Base-by-base conservation (phyloP, 257 asterid species). In the Henckelia pumila region DNA sequence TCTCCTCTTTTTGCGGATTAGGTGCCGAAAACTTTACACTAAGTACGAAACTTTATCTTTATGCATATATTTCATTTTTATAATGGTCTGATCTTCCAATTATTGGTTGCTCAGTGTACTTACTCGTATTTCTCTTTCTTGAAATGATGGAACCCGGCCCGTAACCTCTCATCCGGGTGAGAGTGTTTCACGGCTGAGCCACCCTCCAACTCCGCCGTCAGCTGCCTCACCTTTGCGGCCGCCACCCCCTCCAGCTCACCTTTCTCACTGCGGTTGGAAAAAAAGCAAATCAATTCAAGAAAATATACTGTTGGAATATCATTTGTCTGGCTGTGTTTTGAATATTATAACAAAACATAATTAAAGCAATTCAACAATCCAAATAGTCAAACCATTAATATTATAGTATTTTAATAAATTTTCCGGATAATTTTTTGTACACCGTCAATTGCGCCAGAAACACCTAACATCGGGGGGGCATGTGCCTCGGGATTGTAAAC, bases 1-100 rank as follows among this genome's bases (percentile, higher is more conserved):
- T 71, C 73, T 80, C 82, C 85, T 71, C 80, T 73, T 62, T 81
- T 76, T 68, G 62, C 62, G 44, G 24, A 52, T 49, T 33, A 56
- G 71, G 65, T 76, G 33, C 76, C 66, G 61, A 47, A 66, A 24
- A 58, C 63, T 44, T 63, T 67, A 8, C 83, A 57, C 71, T 7
- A 67, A 28, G 69, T 71, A 71, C 79, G 71, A 56, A 26, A 14
- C 61, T 50, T 29, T 59, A 59, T 20, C 61, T 50, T 29, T 59
- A 59, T 20, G 26, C 13, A 40, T 20, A 23, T n/a, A n/a, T n/a
- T n/a, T n/a, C n/a, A n/a, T 3, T 55, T 60, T 26, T 37, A n/a
- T 13, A 8, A 8, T 26, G 8, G 40, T n/a, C n/a, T 23, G 10
- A 22, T 37, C 24, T 13, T 21, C 47, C 32, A 35, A 30, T 19